Evolutionary conservation across 1,284 basidiomycete species (phyloP).

Genomic region (Inonotus hispidus): DNA sequence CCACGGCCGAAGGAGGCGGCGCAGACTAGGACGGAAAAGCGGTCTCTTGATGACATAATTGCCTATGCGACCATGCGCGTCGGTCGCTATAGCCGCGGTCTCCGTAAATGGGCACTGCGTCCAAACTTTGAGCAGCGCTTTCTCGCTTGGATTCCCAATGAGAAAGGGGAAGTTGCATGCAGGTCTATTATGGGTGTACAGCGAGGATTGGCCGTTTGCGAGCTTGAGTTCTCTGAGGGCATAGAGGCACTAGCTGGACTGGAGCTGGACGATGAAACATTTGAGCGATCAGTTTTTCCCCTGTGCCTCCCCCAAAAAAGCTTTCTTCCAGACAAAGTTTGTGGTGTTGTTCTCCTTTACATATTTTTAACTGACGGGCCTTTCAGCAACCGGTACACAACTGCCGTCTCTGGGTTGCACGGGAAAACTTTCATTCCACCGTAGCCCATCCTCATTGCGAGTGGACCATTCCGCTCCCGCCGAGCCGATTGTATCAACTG

Average conservation of each 20-base stretch:
- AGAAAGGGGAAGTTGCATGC: slow-evolving; percentile 32
- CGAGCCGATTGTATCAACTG: slow-evolving; percentile 9
- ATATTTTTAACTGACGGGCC: not conserved
- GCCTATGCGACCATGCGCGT: slow-evolving; percentile 34
- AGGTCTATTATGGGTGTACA: slow-evolving; percentile 40
- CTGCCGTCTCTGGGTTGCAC: not conserved
- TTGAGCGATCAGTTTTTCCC: slow-evolving; percentile 13
- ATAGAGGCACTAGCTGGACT: slow-evolving; percentile 55
- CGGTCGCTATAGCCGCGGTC: slow-evolving; percentile 44
- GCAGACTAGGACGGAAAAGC: slow-evolving; percentile 8
- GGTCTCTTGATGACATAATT: slow-evolving; percentile 38
- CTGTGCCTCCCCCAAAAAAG: slow-evolving; percentile 12
- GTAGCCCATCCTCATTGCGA: slow-evolving; percentile 10
- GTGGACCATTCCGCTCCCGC: slow-evolving; percentile 8
- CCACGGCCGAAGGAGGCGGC: slow-evolving; percentile 28
- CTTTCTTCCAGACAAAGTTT: not conserved
- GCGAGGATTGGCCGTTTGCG: slow-evolving; percentile 53
- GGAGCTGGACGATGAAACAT: slow-evolving; percentile 23
- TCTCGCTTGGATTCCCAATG: slow-evolving; percentile 44
- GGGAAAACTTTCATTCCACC: slow-evolving; percentile 8
- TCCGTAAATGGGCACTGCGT: slow-evolving; percentile 61
- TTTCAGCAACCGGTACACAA: slow-evolving; percentile 3
- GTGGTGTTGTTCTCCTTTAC: not conserved
- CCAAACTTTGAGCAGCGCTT: slow-evolving; percentile 72
- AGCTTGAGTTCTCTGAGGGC: slow-evolving; percentile 62